These are phyloP conservation scores for Fusarium secorum DNA, from an alignment of 2,329 filamentous ascomycete species.

Conservation along the genomic window DNA sequence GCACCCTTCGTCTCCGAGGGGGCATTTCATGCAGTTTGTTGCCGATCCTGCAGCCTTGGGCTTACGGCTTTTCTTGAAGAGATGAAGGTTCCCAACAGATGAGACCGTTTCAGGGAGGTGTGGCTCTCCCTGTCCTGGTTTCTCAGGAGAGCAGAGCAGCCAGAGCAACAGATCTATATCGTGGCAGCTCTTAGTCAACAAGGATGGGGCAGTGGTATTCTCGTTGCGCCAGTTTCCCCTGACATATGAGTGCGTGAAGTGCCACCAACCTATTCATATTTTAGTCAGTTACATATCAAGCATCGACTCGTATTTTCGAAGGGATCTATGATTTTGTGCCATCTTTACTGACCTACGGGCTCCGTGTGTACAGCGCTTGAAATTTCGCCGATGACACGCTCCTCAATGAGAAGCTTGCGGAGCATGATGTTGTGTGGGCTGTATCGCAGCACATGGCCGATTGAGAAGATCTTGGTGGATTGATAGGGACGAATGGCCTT, in stretches of 20 bases:
- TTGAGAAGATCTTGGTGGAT: constrained; percentile 72
- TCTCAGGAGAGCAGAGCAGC: constrained; percentile 79
- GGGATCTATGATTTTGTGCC: background rate
- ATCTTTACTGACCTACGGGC: constrained; percentile 63
- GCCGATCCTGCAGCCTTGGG: constrained; percentile 75
- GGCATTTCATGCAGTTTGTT: constrained; percentile 87
- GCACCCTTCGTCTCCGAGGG: constrained; percentile 72
- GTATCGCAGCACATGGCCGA: constrained; percentile 93
- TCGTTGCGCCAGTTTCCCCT: constrained; percentile 93
- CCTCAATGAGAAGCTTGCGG: constrained; percentile 76
- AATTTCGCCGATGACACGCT: constrained; percentile 82
- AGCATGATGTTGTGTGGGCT: constrained; percentile 91
- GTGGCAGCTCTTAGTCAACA: constrained; percentile 95
- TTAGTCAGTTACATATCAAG: background rate
- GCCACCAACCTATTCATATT: constrained; percentile 81
- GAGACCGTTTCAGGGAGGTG: constrained; percentile 81
- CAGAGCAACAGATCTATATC: constrained; percentile 94
- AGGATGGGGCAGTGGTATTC: constrained; percentile 76
- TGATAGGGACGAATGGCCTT: constrained; percentile 56
- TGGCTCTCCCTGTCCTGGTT: constrained; percentile 55
- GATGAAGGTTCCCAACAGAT: constrained; percentile 78
- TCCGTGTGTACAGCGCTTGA: constrained; percentile 90
- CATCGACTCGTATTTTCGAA: background rate
- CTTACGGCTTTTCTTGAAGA: constrained; percentile 80
- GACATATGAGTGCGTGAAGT: constrained; percentile 91